Conservation (phyloP, 495 filamentous ascomycete species). For the Lophium mytilinum region DNA sequence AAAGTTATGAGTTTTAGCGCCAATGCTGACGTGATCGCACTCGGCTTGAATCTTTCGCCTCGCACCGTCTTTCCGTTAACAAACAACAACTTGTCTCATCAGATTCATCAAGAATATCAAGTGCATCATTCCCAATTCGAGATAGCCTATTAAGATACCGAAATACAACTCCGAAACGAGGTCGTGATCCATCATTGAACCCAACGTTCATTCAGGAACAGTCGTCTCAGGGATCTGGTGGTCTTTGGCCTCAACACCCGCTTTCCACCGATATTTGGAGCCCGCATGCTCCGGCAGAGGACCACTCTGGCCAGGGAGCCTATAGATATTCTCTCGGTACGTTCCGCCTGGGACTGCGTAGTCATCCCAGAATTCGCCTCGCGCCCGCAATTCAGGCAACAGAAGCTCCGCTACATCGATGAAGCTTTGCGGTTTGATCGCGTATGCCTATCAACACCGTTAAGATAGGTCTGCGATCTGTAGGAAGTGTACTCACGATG, state of each 20-base stretch:
- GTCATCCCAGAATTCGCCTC: slow-evolving; percentile 48
- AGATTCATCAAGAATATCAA: too few species aligned
- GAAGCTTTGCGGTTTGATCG: slow-evolving; percentile 53
- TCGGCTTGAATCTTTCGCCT: too few species aligned
- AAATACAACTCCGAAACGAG: too few species aligned
- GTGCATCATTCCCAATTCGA: too few species aligned
- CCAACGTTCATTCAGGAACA: too few species aligned
- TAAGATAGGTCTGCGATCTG: background rate
- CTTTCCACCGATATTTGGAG: slow-evolving; percentile 30
- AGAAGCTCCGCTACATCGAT: slow-evolving; percentile 54
- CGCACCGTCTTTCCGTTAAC: too few species aligned
- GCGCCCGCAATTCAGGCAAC: slow-evolving; percentile 48
- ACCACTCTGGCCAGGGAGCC: slow-evolving; percentile 27
- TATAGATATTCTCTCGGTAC: slow-evolving; percentile 41
- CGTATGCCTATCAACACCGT: slow-evolving; percentile 37
- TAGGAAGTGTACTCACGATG: slow-evolving; percentile 26
- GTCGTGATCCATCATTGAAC: too few species aligned
- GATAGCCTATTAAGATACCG: too few species aligned
- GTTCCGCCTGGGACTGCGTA: slow-evolving; percentile 43
- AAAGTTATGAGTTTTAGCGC: too few species aligned
- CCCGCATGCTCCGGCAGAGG: slow-evolving; percentile 32
- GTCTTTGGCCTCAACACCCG: slow-evolving; percentile 8
- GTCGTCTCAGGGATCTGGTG: slow-evolving; percentile 5
- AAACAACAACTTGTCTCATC: too few species aligned
- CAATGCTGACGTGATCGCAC: too few species aligned